Evolutionary conservation across 2,329 filamentous ascomycete genomes (phyloP).

Genomic region (Cordyceps pruinosa): DNA sequence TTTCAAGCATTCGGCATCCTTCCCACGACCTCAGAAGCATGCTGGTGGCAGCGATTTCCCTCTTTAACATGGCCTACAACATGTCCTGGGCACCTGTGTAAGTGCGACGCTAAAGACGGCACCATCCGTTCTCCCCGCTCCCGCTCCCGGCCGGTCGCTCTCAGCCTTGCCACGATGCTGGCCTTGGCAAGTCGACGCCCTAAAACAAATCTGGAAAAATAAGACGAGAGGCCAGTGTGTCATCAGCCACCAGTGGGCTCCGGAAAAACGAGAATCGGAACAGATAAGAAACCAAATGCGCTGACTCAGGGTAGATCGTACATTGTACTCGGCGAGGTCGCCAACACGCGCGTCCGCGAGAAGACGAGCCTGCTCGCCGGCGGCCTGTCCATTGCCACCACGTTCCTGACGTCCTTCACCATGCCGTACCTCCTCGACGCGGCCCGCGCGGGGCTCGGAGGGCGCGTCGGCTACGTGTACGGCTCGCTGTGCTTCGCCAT

Average conservation of each 20-base stretch:
- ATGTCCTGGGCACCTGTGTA: slow-evolving; percentile 23
- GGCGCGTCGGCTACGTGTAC: slow-evolving; percentile 33
- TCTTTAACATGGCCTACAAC: slow-evolving; percentile 19
- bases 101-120: slow-evolving; percentile 6
- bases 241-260: too few species aligned
- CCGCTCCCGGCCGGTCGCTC: not conserved
- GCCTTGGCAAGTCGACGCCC: too few species aligned
- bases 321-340: slow-evolving; percentile 21
- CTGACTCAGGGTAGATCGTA: slow-evolving; percentile 17
- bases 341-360: slow-evolving; percentile 22
- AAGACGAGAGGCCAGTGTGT: too few species aligned
- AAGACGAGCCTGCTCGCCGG: slow-evolving; percentile 24
- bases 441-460: slow-evolving; percentile 27
- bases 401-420: slow-evolving; percentile 28
- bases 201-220: too few species aligned
- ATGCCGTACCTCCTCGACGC: slow-evolving; percentile 30
- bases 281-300: not conserved
- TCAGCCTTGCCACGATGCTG: too few species aligned
- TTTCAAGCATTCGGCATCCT: slow-evolving; percentile 9
- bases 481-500: slow-evolving; percentile 30
- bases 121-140: not conserved
- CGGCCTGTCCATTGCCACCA: slow-evolving; percentile 23
- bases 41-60: slow-evolving; percentile 21
- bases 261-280: too few species aligned
- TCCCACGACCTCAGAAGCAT: not conserved